A percentile compares a stretch with the other conserved stretches of the same genome.
These are phyloP conservation scores for Trichosanthes truncata DNA, from an alignment of 306 rosid genomes.

Conservation along the genomic window DNA sequence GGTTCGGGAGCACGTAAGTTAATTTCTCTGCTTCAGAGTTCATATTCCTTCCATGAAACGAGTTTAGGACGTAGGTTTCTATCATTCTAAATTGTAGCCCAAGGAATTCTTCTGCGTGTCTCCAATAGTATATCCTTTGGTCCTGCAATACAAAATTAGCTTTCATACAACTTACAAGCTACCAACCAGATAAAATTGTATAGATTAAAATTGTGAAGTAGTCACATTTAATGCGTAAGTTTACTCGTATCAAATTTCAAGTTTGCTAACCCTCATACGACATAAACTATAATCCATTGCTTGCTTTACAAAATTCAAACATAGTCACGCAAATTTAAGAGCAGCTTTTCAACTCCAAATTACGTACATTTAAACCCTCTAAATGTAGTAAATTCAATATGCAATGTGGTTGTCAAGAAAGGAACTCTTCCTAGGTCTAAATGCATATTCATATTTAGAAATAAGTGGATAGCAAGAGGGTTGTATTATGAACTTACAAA, in stretches of 20 bases:
- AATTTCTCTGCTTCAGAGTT: neutral
- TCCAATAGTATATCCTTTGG: neutral
- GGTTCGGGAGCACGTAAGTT: slow-evolving; percentile 92
- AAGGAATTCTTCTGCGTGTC: neutral
- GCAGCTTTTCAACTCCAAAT: neutral
- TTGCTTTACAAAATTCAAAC: neutral
- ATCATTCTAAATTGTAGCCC: neutral
- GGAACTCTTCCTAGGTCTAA: neutral
- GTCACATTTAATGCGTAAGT: neutral
- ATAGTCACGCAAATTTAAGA: neutral
- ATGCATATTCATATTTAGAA: neutral
- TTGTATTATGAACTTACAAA: neutral
- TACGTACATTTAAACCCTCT: neutral
- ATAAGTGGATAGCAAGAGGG: neutral
- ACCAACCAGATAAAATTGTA: neutral
- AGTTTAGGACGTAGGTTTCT: neutral
- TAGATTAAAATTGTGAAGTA: neutral
- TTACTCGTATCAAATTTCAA: neutral
- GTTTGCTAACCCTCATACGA: neutral
- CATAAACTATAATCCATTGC: neutral
- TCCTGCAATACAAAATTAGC: neutral
- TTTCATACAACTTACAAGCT: neutral
- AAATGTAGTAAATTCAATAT: neutral
- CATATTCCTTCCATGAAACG: neutral
- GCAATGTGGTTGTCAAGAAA: neutral